A percentile compares a stretch with the other conserved stretches of the same genome.
These are phyloP conservation scores for Pseudomonodictys pantanalensis DNA, from an alignment of 495 filamentous ascomycete genomes.

Conservation along the genomic window DNA sequence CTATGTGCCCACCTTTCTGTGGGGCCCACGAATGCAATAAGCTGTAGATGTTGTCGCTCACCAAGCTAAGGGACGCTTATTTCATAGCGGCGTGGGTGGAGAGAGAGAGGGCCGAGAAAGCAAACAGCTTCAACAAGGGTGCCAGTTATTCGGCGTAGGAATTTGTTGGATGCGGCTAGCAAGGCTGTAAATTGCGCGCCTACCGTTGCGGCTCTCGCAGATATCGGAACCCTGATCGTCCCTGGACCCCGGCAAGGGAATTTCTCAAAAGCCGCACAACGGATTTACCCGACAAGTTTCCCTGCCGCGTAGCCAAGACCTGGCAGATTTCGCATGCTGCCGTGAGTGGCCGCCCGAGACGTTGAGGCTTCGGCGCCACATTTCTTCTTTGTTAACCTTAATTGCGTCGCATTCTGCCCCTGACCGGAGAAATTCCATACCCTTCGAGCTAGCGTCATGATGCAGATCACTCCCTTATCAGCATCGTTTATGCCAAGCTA, in stretches of 20 bases:
- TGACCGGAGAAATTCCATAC: constrained; percentile 19
- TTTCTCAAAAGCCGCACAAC: constrained; percentile 6
- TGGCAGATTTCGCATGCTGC: neutral
- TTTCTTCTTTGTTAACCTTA: constrained; percentile 13
- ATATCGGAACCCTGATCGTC: constrained; percentile 1
- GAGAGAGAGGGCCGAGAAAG: too few relatives aligned
- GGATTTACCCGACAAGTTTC: constrained; percentile 2
- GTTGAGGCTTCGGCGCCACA: constrained; percentile 17
- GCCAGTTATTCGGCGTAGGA: neutral
- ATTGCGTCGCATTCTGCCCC: constrained; percentile 5
- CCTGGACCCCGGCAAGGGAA: neutral
- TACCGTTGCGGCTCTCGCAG: neutral
- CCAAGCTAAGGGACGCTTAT: too few relatives aligned
- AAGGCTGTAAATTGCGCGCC: constrained; percentile 12
- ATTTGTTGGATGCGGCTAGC: constrained; percentile 12
- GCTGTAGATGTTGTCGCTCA: too few relatives aligned
- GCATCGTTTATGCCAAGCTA: neutral
- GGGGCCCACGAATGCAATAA: too few relatives aligned
- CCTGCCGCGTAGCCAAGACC: constrained; percentile 1
- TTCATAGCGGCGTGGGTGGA: too few relatives aligned
- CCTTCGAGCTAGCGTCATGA: neutral
- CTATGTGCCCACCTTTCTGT: too few relatives aligned
- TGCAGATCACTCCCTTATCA: constrained; percentile 13
- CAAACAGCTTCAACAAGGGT: too few relatives aligned
- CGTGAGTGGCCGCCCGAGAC: neutral